These are phyloP conservation scores for Discostella pseudostelligera DNA, from an alignment of 108 stramenopile genomes.

Conservation along the genomic window DNA sequence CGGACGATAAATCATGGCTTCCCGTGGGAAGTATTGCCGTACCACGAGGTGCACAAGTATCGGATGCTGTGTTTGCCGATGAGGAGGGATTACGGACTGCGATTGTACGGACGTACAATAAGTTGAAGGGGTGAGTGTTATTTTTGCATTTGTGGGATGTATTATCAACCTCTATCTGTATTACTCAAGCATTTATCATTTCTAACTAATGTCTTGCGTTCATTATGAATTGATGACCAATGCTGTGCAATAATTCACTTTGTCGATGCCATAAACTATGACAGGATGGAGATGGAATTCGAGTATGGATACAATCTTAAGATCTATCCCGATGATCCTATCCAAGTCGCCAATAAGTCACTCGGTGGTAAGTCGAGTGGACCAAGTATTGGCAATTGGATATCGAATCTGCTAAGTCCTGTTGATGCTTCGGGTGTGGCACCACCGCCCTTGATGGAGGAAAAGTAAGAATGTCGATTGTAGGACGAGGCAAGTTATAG, in stretches of 20 bases:
- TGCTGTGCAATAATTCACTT: too few species aligned
- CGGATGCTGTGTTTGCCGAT: slow-evolving; percentile 80
- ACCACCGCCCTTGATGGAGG: slow-evolving; percentile 15
- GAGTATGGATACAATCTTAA: slow-evolving; percentile 89
- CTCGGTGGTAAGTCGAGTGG: slow-evolving; percentile 30
- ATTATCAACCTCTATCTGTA: background rate
- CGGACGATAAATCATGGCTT: slow-evolving; percentile 75
- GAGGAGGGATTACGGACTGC: slow-evolving; percentile 60
- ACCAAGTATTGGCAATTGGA: slow-evolving; percentile 81
- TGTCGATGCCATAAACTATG: background rate
- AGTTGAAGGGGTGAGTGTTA: slow-evolving; percentile 53
- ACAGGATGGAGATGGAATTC: slow-evolving; percentile 63
- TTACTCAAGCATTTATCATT: background rate
- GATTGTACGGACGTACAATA: slow-evolving; percentile 72
- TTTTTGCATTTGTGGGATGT: background rate
- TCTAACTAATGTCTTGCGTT: too few species aligned
- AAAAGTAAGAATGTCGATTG: too few species aligned
- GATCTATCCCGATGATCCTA: slow-evolving; percentile 85
- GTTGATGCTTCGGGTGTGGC: slow-evolving; percentile 62
- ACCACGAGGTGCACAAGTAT: slow-evolving; percentile 75
- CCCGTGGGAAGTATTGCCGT: slow-evolving; percentile 83
- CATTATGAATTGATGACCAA: too few species aligned
- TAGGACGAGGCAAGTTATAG: too few species aligned
- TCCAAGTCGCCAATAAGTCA: slow-evolving; percentile 73
- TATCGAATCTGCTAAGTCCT: slow-evolving; percentile 71